Evolutionary conservation across 768 basidiomycete species (phyloP), one percentile per base, ranked within the genome.

Genomic region (Nidularia pulvinata): DNA sequence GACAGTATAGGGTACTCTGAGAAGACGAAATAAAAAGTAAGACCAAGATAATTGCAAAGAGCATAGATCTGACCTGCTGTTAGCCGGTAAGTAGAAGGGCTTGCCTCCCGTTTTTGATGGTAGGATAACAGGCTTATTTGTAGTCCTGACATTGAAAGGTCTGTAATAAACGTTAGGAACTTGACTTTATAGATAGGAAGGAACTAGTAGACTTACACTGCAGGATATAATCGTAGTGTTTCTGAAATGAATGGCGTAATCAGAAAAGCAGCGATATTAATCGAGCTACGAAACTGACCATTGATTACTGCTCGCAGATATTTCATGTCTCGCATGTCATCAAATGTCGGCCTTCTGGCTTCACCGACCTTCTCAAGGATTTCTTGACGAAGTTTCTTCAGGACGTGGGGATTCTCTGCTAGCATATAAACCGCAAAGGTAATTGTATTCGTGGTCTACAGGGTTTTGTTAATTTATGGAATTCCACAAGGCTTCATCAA

Each of bases 221-320:
- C 66, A 4, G 80, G 80, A 59, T 81, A 83, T 14, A 84, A 62
- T 13, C 83, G 69, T 19, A 84, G 62, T 0, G 77, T 81, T 62
- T 85, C 82, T 80, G 51, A 7, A 7, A 35, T 48, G 52, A 51
- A 22, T 54, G 55, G 14, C 56, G 22, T 4, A 49, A 48, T 5
- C 49, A 53, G 52, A 56, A 42, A 36, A 37, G 7, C 16, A 16
- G 6, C 13, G 25, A 25, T 25, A 25, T 25, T 25, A 25, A 25
- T 4, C 25, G 25, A 25, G 25, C 25, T 25, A 25, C 47, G 32
- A 32, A 7, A 51, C 72, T 11, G 22, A 81, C 74, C 77, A 61
- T 86, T 85, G 50, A 85, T 74, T 52, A 83, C 73, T 3, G 83
- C 83, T 39, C 82, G 64, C 54, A 85, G 65, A 58, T 80, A 87